These are phyloP conservation scores for Epichloe hybrida DNA, from an alignment of 2,329 filamentous ascomycete species.

Conservation along the genomic window DNA sequence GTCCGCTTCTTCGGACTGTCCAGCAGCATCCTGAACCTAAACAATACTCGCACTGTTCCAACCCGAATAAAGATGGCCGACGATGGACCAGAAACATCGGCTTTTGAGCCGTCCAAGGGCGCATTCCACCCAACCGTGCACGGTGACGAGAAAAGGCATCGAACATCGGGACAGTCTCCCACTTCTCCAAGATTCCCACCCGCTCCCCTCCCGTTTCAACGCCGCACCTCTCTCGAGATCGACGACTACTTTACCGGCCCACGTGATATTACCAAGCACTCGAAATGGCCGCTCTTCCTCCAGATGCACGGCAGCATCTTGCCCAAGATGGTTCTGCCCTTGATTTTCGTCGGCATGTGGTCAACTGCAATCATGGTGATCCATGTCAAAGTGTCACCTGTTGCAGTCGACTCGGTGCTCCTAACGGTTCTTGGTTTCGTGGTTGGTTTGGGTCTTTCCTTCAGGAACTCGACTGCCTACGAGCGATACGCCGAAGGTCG, in stretches of 20 bases:
- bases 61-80: conserved; percentile 3
- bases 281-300: conserved; percentile 63
- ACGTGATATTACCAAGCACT: conserved; percentile 57
- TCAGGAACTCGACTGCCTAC: conserved; percentile 65
- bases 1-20: conserved; percentile 11
- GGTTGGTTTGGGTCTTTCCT: conserved; percentile 64
- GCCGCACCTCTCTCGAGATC: conserved; percentile 30
- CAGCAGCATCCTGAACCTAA: background rate
- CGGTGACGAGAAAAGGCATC: background rate
- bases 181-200: background rate
- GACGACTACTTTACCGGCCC: conserved; percentile 54
- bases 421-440: conserved; percentile 72
- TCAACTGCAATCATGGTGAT: conserved; percentile 50
- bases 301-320: conserved; percentile 64
- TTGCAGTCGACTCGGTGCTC: conserved; percentile 30
- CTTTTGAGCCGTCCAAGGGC: background rate
- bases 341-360: conserved; percentile 50
- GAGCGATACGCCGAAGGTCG: conserved; percentile 56
- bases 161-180: background rate
- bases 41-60: background rate
- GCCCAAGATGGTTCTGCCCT: conserved; percentile 59
- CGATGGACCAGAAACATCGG: background rate
- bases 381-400: conserved; percentile 26
- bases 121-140: background rate
- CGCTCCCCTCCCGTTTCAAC: conserved; percentile 7